Base-by-base conservation (phyloP, 257 asterid species). In the Nicotiana attenuata region DNA sequence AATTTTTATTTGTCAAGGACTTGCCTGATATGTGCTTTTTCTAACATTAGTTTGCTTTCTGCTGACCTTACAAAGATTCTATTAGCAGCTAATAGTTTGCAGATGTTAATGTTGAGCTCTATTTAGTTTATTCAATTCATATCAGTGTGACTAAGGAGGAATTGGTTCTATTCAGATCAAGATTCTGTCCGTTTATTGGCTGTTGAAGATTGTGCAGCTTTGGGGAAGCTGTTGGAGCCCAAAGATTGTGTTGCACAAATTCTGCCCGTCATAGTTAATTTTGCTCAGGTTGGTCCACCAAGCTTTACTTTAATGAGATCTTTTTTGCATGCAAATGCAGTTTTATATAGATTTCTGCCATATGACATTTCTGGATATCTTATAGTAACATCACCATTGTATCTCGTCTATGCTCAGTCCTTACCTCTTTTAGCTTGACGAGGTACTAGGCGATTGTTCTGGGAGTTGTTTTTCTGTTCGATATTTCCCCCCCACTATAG, bases 141-240 rank as follows among this genome's bases (percentile, higher is more conserved):
- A 45, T 45, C 4, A 41, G 35, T 47, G 19, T 13, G 64, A 52
- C 83, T 81, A 68, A 65, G 76, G 20, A 78, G 65, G 69, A 45
- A 59, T 57, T 50, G 41, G 10, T 52, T 10, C 38, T 77, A 22
- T 50, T 75, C 87, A 87, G 90, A 87, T 79, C 90, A 87, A 85
- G 90, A 87, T 81, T 87, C 90, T 82, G 90, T 87, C 64, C 85
- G 90, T 55, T 61, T 87, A 71, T 78, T 87, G 86, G 90, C 90
- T 61, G 90, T 87, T 79, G 89, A 87, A 69, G 86, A 65, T 76
- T 87, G 89, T 82, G 89, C 88, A 65, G 86, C 89, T 75, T 82
- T 87, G 55, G 89, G 88, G 71, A 87, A 87, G 80, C 86, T 84
- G 29, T 78, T 87, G 85, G 87, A 82, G 26, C 88, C 90, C 65